These are phyloP conservation scores for Artomyces pyxidatus DNA, from an alignment of 768 basidiomycete genomes.

Conservation along the genomic window DNA sequence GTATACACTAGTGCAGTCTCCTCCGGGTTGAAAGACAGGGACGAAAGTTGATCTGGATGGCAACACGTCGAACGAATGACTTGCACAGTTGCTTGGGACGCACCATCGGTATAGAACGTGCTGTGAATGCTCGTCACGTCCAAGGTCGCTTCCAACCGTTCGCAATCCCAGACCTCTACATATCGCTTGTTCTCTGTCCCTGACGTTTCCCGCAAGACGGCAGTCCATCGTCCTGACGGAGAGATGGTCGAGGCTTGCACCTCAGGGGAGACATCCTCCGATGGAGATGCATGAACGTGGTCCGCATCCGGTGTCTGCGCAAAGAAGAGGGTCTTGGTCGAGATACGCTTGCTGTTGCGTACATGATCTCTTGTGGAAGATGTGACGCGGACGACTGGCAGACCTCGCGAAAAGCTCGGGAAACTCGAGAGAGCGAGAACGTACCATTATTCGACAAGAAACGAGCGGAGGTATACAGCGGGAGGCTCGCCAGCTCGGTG, in stretches of 20 bases:
- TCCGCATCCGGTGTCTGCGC: slow-evolving; percentile 5
- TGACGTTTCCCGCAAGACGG: slow-evolving; percentile 18
- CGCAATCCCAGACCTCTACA: slow-evolving; percentile 23
- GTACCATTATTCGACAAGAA: slow-evolving; percentile 14
- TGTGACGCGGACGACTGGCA: slow-evolving; percentile 11
- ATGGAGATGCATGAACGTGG: slow-evolving; percentile 8
- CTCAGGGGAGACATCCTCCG: slow-evolving; percentile 15
- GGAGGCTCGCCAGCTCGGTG: slow-evolving; percentile 10
- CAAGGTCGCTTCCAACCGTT: slow-evolving; percentile 9
- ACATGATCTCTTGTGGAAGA: slow-evolving; percentile 10
- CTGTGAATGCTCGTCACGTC: slow-evolving; percentile 19
- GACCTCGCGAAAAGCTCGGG: not conserved
- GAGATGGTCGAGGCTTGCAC: slow-evolving; percentile 16
- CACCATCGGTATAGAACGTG: slow-evolving; percentile 22
- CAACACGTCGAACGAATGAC: not conserved
- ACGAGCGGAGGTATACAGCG: slow-evolving; percentile 6
- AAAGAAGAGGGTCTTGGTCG: slow-evolving; percentile 12
- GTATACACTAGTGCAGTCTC: slow-evolving; percentile 14
- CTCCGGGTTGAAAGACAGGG: slow-evolving; percentile 12
- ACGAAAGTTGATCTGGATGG: slow-evolving; percentile 9
- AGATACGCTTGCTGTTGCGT: slow-evolving; percentile 11
- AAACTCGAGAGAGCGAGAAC: not conserved
- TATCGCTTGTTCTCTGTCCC: slow-evolving; percentile 16
- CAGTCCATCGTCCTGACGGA: slow-evolving; percentile 17
- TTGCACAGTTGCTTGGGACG: not conserved